These are phyloP conservation scores for Lasiodiplodia sp. DNA, from an alignment of 2,329 filamentous ascomycete species.

Conservation along the genomic window DNA sequence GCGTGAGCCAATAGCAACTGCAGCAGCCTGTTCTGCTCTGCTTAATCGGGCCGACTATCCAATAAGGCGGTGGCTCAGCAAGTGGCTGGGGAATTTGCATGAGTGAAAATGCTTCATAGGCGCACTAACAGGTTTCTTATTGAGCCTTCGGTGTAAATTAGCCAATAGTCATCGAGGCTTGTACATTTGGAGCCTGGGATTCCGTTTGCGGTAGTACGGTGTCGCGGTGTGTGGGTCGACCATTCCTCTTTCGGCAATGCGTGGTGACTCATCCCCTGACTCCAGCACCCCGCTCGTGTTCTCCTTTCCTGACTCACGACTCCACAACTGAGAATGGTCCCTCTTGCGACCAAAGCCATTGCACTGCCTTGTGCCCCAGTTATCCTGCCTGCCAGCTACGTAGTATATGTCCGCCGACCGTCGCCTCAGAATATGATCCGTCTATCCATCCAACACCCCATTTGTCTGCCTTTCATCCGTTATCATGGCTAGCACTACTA, in stretches of 20 bases:
- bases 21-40: too few relatives aligned
- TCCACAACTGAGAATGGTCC: background rate
- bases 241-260: background rate
- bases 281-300: background rate
- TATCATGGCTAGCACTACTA: background rate
- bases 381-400: background rate
- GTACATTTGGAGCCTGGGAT: background rate
- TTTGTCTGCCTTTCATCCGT: too few relatives aligned
- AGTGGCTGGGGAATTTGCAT: background rate
- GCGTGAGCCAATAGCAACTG: too few relatives aligned
- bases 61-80: too few relatives aligned
- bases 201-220: background rate
- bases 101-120: background rate
- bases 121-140: background rate
- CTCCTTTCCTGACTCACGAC: constrained; percentile 4
- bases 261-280: background rate
- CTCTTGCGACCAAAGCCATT: background rate
- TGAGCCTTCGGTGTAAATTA: background rate
- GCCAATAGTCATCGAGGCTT: background rate
- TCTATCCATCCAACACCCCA: background rate
- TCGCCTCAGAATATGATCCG: background rate
- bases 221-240: background rate
- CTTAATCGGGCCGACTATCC: too few relatives aligned
- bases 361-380: background rate
- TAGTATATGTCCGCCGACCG: background rate